Percentiles rank a stretch among this genome's conserved stretches.
Evolutionary conservation across 768 basidiomycete genomes (phyloP).

Genomic region (Tulasnella sp.): DNA sequence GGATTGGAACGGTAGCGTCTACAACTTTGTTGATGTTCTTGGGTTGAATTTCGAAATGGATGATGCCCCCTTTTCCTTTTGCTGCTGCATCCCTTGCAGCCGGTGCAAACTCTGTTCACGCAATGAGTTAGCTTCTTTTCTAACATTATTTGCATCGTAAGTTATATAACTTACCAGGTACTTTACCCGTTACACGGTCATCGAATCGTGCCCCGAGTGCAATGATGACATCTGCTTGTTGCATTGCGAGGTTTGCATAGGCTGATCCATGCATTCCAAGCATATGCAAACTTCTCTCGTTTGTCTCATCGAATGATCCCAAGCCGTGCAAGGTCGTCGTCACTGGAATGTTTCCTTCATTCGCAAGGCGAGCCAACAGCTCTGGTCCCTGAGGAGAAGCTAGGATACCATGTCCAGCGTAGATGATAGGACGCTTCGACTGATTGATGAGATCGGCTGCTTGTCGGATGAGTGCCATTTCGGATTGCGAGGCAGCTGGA

Average conservation of each 20-base stretch:
- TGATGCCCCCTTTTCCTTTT: slow-evolving; percentile 85
- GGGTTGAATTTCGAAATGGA: slow-evolving; percentile 96
- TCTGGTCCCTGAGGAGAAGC: slow-evolving; percentile 68
- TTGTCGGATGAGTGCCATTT: slow-evolving; percentile 54
- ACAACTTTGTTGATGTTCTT: slow-evolving; percentile 99
- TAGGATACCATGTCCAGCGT: slow-evolving; percentile 85
- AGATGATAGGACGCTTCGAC: slow-evolving; percentile 81
- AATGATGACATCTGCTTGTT: slow-evolving; percentile 93
- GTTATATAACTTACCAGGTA: slow-evolving; percentile 35
- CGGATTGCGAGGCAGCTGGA: slow-evolving; percentile 38
- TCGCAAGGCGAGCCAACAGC: slow-evolving; percentile 62
- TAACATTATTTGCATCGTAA: neutral
- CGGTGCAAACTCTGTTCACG: slow-evolving; percentile 60
- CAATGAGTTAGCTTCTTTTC: neutral
- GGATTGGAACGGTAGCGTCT: slow-evolving; percentile 82
- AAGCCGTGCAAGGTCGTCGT: slow-evolving; percentile 94
- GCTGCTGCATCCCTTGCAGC: slow-evolving; percentile 75
- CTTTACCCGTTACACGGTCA: slow-evolving; percentile 90
- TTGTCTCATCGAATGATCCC: slow-evolving; percentile 86
- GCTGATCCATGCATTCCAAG: slow-evolving; percentile 97
- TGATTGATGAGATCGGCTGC: slow-evolving; percentile 88
- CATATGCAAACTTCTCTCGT: slow-evolving; percentile 82
- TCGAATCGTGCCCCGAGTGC: slow-evolving; percentile 95
- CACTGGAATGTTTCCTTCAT: slow-evolving; percentile 88
- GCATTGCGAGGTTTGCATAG: slow-evolving; percentile 96